Conservation (phyloP, 225 moss, liverwort and hornwort genomes). For the Takakia lepidozioides region DNA sequence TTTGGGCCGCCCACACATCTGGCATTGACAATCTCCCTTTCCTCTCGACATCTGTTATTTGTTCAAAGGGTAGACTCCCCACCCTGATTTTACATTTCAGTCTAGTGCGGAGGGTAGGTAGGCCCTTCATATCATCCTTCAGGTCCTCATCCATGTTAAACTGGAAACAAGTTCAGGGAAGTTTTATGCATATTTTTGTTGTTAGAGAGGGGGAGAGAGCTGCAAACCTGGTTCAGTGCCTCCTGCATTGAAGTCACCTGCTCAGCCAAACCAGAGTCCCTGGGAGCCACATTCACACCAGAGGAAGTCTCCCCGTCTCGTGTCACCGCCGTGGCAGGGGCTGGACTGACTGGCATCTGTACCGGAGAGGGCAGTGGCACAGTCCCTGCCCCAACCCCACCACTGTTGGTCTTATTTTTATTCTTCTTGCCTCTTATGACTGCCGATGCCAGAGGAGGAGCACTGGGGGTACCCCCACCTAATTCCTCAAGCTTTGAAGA, state of each 20-base stretch:
- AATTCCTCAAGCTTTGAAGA: constrained; percentile 42
- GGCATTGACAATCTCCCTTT: too few species aligned
- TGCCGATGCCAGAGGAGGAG: constrained; percentile 53
- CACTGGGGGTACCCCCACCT: constrained; percentile 23
- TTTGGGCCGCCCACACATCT: too few species aligned
- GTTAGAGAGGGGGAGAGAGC: too few species aligned
- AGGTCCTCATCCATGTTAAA: too few species aligned
- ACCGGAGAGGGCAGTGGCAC: constrained; percentile 37
- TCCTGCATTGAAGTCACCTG: constrained; percentile 90
- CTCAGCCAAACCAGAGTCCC: constrained; percentile 46
- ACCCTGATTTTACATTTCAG: too few species aligned
- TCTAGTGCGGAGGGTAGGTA: too few species aligned
- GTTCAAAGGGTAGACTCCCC: too few species aligned
- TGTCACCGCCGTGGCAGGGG: constrained; percentile 22
- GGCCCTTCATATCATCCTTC: too few species aligned
- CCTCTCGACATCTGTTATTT: too few species aligned
- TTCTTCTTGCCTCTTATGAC: constrained; percentile 84
- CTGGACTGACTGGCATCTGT: constrained; percentile 31
- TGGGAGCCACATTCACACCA: constrained; percentile 25
- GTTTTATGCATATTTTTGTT: too few species aligned
- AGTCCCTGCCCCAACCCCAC: constrained; percentile 26
- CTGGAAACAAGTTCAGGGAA: too few species aligned
- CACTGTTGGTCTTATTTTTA: constrained; percentile 88
- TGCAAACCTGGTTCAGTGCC: constrained; percentile 90
- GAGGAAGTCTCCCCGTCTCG: constrained; percentile 57